Evolutionary conservation across 2,329 filamentous ascomycete species (phyloP).

Genomic region (Cladosporium sp.): DNA sequence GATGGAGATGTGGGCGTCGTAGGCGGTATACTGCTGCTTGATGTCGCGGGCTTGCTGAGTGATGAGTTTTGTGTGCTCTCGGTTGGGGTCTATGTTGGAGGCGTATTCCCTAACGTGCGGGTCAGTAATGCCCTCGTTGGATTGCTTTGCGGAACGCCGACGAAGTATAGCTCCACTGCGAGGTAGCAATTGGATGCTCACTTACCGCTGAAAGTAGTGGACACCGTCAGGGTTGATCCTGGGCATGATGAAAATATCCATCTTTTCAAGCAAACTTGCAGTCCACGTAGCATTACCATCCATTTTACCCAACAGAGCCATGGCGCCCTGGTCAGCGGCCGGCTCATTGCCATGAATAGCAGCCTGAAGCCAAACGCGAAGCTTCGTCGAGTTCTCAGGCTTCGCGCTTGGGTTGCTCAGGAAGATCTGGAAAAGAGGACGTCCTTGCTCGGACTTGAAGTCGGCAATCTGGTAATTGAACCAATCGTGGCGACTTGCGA

Average conservation of each 20-base stretch:
- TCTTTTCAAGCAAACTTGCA: slow-evolving; percentile 25
- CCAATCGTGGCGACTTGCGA: slow-evolving; percentile 18
- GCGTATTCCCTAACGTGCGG: slow-evolving; percentile 18
- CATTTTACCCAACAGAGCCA: slow-evolving; percentile 33
- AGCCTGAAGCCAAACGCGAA: slow-evolving; percentile 34
- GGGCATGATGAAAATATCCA: slow-evolving; percentile 15
- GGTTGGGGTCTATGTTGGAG: slow-evolving; percentile 19
- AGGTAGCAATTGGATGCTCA: background rate
- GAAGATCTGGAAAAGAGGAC: slow-evolving; percentile 24
- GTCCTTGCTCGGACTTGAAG: slow-evolving; percentile 17
- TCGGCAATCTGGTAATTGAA: slow-evolving; percentile 15
- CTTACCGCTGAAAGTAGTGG: slow-evolving; percentile 22
- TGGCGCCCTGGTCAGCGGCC: slow-evolving; percentile 31
- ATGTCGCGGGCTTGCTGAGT: slow-evolving; percentile 26
- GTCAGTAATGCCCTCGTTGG: background rate
- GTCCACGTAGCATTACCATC: slow-evolving; percentile 30
- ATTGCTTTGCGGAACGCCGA: background rate
- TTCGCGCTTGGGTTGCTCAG: slow-evolving; percentile 17
- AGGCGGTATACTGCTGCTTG: slow-evolving; percentile 28
- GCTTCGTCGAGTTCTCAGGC: slow-evolving; percentile 19
- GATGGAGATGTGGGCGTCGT: slow-evolving; percentile 30
- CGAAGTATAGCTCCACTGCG: too few relatives aligned
- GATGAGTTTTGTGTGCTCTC: slow-evolving; percentile 26
- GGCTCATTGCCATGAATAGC: slow-evolving; percentile 35
- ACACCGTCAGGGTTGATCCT: slow-evolving; percentile 18